These are phyloP conservation scores for Silene noctiflora DNA, from an alignment of 179 eudicot species.

Conservation along the genomic window DNA sequence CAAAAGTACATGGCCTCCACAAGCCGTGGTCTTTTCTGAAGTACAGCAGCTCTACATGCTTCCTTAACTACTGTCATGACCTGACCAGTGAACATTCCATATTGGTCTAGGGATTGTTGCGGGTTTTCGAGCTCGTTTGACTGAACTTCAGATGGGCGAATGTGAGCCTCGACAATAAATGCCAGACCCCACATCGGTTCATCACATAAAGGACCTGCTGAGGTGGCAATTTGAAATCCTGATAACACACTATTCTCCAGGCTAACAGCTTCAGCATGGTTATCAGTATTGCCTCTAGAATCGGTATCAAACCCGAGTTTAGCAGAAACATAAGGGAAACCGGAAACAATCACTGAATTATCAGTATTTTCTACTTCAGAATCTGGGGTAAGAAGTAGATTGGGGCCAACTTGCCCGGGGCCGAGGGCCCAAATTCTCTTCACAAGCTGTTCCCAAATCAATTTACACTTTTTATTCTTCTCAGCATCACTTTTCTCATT, in stretches of 20 bases:
- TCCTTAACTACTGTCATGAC: slow-evolving; percentile 90
- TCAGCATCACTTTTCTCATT: slow-evolving; percentile 50
- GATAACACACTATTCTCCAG: slow-evolving; percentile 77
- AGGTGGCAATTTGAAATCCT: slow-evolving; percentile 85
- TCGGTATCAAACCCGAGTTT: slow-evolving; percentile 57
- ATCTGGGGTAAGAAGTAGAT: slow-evolving; percentile 64
- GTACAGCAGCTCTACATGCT: slow-evolving; percentile 75
- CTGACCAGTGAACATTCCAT: slow-evolving; percentile 79
- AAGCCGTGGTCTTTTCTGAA: slow-evolving; percentile 68
- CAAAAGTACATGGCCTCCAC: slow-evolving; percentile 87
- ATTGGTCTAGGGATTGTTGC: slow-evolving; percentile 51
- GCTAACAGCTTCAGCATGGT: slow-evolving; percentile 54
- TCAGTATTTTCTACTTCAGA: slow-evolving; percentile 25
- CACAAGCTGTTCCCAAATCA: slow-evolving; percentile 53
- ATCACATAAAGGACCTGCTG: slow-evolving; percentile 88
- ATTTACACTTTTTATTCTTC: slow-evolving; percentile 45
- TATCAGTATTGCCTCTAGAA: slow-evolving; percentile 23
- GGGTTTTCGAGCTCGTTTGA: slow-evolving; percentile 39
- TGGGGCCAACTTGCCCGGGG: slow-evolving; percentile 87
- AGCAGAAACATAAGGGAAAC: slow-evolving; percentile 65
- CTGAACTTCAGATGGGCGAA: slow-evolving; percentile 39
- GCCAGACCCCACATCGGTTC: slow-evolving; percentile 99
- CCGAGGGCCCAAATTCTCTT: slow-evolving; percentile 90
- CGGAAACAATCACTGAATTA: slow-evolving; percentile 49
- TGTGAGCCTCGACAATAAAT: slow-evolving; percentile 60